Evolutionary conservation across 2,329 filamentous ascomycete genomes (phyloP).

Genomic region (Cytospora paraplurivora): DNA sequence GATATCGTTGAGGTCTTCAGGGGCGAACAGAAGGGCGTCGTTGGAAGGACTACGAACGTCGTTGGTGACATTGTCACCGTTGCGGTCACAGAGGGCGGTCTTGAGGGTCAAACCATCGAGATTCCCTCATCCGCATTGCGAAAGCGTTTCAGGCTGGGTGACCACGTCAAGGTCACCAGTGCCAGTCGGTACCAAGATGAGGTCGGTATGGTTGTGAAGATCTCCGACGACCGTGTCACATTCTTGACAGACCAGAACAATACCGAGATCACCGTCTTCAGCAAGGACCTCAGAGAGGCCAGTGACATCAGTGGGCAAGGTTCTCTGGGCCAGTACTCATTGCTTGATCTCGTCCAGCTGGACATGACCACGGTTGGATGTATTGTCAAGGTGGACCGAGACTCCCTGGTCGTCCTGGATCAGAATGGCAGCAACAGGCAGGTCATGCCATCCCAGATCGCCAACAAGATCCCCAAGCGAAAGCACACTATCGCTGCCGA

Average conservation of each 20-base stretch:
- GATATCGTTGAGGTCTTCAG: constrained; percentile 97
- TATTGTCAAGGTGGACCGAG: constrained; percentile 92
- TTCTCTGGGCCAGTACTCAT: constrained; percentile 81
- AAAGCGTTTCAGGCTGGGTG: constrained; percentile 89
- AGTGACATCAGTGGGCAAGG: constrained; percentile 88
- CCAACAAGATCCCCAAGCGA: constrained; percentile 81
- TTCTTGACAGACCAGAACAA: constrained; percentile 91
- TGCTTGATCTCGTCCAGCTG: constrained; percentile 92
- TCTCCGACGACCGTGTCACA: constrained; percentile 89
- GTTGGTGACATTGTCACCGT: constrained; percentile 92
- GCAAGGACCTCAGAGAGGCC: constrained; percentile 91
- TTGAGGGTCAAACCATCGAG: constrained; percentile 83
- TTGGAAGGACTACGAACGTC: constrained; percentile 82
- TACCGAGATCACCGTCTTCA: constrained; percentile 95
- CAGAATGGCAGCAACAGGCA: constrained; percentile 83
- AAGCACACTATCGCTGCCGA: constrained; percentile 89
- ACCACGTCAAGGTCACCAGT: constrained; percentile 98
- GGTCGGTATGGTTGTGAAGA: constrained; percentile 94
- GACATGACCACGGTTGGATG: constrained; percentile 91
- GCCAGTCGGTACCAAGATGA: constrained; percentile 93
- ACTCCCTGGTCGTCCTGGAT: constrained; percentile 86
- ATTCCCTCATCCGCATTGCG: constrained; percentile 89
- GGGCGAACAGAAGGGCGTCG: constrained; percentile 90
- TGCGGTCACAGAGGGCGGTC: constrained; percentile 77
- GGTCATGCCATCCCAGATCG: constrained; percentile 86